Evolutionary conservation across 1,284 basidiomycete genomes (phyloP).

Genomic region (Puccinia brachypodii): DNA sequence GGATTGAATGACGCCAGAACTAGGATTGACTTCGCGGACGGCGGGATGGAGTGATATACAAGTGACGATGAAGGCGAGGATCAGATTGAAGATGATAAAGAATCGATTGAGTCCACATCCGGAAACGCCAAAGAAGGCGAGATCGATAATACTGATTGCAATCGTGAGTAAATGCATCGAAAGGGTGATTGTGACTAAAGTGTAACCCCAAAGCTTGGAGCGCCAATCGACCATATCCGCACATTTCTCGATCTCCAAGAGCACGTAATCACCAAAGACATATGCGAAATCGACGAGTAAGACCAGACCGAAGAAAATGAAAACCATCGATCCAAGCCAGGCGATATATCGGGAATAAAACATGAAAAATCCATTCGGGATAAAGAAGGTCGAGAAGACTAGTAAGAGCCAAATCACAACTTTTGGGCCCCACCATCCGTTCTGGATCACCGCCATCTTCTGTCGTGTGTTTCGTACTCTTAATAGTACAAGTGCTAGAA

Average conservation of each 20-base stretch:
- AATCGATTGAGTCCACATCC: constrained; percentile 88
- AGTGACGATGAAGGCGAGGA: constrained; percentile 76
- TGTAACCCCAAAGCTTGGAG: constrained; percentile 93
- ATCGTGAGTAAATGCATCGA: constrained; percentile 81
- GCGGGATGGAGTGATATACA: constrained; percentile 78
- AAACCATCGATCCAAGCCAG: constrained; percentile 84
- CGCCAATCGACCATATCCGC: constrained; percentile 65
- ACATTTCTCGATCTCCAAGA: constrained; percentile 94
- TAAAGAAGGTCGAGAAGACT: constrained; percentile 79
- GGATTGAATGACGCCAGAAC: constrained; percentile 90
- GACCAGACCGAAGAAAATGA: constrained; percentile 91
- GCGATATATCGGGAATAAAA: constrained; percentile 65
- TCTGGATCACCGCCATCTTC: constrained; percentile 90
- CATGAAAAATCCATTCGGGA: constrained; percentile 91
- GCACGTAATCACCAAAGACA: constrained; percentile 73
- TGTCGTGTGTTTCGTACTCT: constrained; percentile 86
- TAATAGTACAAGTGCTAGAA: constrained; percentile 75
- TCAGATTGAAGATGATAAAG: constrained; percentile 92
- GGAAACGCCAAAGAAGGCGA: constrained; percentile 83
- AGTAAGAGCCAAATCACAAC: constrained; percentile 79
- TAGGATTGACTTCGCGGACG: constrained; percentile 89
- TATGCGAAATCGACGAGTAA: constrained; percentile 98
- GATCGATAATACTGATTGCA: constrained; percentile 80
- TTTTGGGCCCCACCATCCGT: constrained; percentile 99
- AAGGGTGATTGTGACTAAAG: constrained; percentile 89